phyloP scores from a whole-genome alignment of 176 grass and related monocot species.

The Triticum timopheevii region DNA sequence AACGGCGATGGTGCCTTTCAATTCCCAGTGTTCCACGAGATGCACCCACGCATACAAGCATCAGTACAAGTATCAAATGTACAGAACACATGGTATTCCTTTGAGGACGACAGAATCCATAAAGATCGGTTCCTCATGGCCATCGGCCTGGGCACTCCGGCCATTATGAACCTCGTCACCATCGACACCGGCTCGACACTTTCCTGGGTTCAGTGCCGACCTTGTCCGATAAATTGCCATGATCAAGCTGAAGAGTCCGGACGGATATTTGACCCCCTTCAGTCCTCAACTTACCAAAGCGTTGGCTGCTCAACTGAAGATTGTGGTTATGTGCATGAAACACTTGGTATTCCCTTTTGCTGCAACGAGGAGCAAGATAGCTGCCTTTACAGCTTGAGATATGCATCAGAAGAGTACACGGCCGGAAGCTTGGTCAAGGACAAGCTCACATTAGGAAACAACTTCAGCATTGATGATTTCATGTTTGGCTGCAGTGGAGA shows the following conservation, averaged over 20 bases:
- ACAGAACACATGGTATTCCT: not conserved
- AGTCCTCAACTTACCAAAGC: constrained; percentile 20
- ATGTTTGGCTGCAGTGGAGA: constrained; percentile 34
- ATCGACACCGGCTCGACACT: constrained; percentile 42
- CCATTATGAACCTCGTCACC: constrained; percentile 40
- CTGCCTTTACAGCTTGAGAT: constrained; percentile 32
- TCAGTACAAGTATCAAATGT: not conserved
- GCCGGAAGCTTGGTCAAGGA: not conserved
- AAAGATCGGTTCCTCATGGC: constrained; percentile 32
- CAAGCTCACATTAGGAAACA: constrained; percentile 18
- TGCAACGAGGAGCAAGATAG: constrained; percentile 22
- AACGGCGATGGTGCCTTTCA: not conserved
- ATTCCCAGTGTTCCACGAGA: not conserved
- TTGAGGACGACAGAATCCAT: not conserved
- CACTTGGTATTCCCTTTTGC: not conserved
- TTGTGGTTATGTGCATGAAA: not conserved
- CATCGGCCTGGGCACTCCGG: constrained; percentile 31
- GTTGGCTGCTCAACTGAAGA: not conserved
- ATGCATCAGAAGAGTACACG: constrained; percentile 30
- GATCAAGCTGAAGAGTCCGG: not conserved
- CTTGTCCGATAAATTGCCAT: constrained; percentile 9
- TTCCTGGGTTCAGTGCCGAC: constrained; percentile 25
- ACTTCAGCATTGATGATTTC: not conserved
- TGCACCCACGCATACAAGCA: not conserved
- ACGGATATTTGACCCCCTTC: not conserved